phyloP scores from a whole-genome alignment of 176 grass and related monocot species.

The Oryza brachyantha region DNA sequence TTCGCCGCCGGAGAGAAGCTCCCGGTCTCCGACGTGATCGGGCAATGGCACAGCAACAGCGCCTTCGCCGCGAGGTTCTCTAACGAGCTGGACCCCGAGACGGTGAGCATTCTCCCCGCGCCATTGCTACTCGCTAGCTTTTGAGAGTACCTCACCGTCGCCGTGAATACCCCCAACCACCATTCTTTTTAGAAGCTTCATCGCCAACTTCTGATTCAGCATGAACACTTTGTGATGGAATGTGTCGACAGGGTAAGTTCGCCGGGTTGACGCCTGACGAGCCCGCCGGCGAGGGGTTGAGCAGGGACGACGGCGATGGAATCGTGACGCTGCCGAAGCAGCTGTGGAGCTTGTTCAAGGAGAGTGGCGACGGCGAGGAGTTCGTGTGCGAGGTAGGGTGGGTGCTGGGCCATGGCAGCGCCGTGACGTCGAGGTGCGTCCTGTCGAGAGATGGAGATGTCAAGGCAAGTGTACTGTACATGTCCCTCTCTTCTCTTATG shows the following conservation, averaged over 20 bases:
- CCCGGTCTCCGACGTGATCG: constrained; percentile 39
- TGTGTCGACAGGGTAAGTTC: constrained; percentile 52
- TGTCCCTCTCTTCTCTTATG: background rate
- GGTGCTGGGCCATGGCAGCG: constrained; percentile 48
- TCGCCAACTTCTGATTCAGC: too few relatives aligned
- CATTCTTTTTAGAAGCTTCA: too few relatives aligned
- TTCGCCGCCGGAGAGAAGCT: constrained; percentile 68
- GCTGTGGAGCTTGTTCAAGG: constrained; percentile 67
- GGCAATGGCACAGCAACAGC: constrained; percentile 42
- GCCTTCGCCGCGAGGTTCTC: constrained; percentile 46
- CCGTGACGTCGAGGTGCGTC: constrained; percentile 61
- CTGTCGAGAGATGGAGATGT: constrained; percentile 54
- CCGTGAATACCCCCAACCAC: too few relatives aligned
- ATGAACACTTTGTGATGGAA: background rate
- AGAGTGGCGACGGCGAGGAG: constrained; percentile 35
- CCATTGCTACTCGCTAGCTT: too few relatives aligned
- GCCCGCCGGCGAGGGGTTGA: constrained; percentile 20
- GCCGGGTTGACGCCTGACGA: constrained; percentile 38
- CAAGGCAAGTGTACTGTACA: constrained; percentile 65
- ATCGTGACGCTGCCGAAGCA: constrained; percentile 67
- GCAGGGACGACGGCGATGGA: constrained; percentile 43
- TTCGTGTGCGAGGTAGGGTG: constrained; percentile 79
- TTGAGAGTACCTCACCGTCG: too few relatives aligned
- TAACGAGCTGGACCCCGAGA: constrained; percentile 30
- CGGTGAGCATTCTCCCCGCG: constrained; percentile 6